Base-by-base conservation (phyloP, 805 yeast species). In the Maudiozyma serrabonitensis region DNA sequence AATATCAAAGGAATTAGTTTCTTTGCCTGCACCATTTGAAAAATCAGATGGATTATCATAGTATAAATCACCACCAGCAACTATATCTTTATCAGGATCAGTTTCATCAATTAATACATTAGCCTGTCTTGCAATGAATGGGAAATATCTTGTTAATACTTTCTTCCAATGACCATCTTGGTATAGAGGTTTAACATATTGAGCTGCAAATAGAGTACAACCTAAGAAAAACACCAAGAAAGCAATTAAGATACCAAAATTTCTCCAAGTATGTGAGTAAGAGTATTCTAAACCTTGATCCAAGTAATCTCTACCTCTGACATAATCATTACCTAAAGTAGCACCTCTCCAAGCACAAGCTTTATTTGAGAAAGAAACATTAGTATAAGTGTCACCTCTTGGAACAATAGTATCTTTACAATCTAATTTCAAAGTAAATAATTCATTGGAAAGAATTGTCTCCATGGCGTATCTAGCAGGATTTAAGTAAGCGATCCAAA, bases 251-350 rank as follows among this genome's bases (percentile, higher is more conserved):
- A 82, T 78, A 58, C 87, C 95, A 50, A 82, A 72, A 63, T 86
- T 83, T 70, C 95, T 79, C 95, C 95, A 86, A 52, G 76, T 75
- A 64, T 87, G 88, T 25, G 64, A 50, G 58, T 73, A 78, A 25
- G 62, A 56, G 69, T 82, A 87, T 35, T 65, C 57, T 64, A 68
- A 82, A 8, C 80, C 63, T 6, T 58, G 56, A 2, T 52, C 50
- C 44, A 86, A 54, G 58, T 82, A 85, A 46, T 64, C 68, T 50
- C 78, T 75, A 52, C 95, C 95, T 47, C 67, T 59, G 42, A 85
- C 84, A 43, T 55, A 54, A 21, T 56, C 51, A 23, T 62, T 57
- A 47, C 93, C 91, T 2, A 81, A 68, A 2, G 61, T 60, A n/a
- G 88, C 71, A 44, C 90, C 87, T 39, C 75, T 76, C 50, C 75